A percentile compares a stretch with the other conserved stretches of the same genome.
Evolutionary conservation across 768 basidiomycete genomes (phyloP).

Genomic region (Boletus fagicola): DNA sequence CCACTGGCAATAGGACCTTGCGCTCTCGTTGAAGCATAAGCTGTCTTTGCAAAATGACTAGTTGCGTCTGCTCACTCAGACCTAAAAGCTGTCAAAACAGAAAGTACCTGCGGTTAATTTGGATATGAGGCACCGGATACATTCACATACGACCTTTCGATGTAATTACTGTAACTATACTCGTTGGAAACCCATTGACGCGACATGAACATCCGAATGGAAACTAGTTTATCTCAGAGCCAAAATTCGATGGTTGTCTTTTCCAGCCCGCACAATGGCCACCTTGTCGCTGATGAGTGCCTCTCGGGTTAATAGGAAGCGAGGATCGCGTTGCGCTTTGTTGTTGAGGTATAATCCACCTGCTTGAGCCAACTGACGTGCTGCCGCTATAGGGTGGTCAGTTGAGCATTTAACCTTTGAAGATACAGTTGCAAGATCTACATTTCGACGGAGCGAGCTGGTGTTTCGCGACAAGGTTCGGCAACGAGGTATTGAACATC

Average conservation of each 20-base stretch:
- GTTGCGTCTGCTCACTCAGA: background rate
- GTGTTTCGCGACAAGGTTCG: conserved; percentile 59
- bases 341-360: conserved; percentile 78
- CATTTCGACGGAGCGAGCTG: conserved; percentile 63
- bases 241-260: conserved; percentile 65
- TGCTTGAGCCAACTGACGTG: conserved; percentile 56
- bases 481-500: conserved; percentile 50
- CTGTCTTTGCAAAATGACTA: background rate
- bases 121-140: background rate
- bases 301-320: conserved; percentile 38
- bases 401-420: background rate
- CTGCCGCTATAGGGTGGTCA: conserved; percentile 51
- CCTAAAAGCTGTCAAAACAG: background rate
- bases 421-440: conserved; percentile 35
- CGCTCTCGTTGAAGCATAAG: conserved; percentile 12
- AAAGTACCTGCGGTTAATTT: background rate
- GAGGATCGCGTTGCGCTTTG: conserved; percentile 47
- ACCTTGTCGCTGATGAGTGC: conserved; percentile 62
- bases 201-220: background rate
- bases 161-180: conserved; percentile 10
- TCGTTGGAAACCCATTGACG: background rate
- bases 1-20: conserved; percentile 24
- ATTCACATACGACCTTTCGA: background rate
- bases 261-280: conserved; percentile 70
- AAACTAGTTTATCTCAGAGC: conserved; percentile 29